Evolutionary conservation across 257 asterid genomes (phyloP).

Genomic region (Linderniella brevidens): DNA sequence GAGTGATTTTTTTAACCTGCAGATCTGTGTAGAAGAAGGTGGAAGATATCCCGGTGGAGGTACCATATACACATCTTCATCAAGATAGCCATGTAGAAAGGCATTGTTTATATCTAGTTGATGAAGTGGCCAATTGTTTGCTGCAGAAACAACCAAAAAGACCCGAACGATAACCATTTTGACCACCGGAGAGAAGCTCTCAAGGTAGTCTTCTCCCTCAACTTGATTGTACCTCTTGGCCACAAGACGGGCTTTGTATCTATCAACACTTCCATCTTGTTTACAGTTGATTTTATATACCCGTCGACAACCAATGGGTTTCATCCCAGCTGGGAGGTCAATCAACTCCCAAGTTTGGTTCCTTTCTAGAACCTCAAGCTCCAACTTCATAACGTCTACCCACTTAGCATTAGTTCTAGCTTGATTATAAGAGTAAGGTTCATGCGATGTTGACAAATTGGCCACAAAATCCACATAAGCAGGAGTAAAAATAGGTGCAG

Average conservation of each 20-base stretch:
- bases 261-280: background rate
- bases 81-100: background rate
- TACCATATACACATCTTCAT: constrained; percentile 6
- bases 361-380: background rate
- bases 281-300: background rate
- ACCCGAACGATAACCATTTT: constrained; percentile 9
- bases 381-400: background rate
- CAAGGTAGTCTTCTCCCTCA: constrained; percentile 6
- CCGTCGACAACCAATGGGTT: background rate
- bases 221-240: background rate
- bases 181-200: background rate
- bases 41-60: background rate
- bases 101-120: constrained; percentile 8
- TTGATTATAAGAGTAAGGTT: background rate
- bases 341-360: background rate
- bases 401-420: background rate
- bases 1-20: constrained; percentile 3
- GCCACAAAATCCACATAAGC: background rate
- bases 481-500: background rate
- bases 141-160: background rate
- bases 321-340: background rate
- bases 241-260: background rate
- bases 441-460: background rate
- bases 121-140: background rate
- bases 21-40: background rate